A percentile compares a stretch with the other conserved stretches of the same genome.
Evolutionary conservation across 371 early-diverging fungal species (phyloP).

Genomic region (Umbelopsis sp.): DNA sequence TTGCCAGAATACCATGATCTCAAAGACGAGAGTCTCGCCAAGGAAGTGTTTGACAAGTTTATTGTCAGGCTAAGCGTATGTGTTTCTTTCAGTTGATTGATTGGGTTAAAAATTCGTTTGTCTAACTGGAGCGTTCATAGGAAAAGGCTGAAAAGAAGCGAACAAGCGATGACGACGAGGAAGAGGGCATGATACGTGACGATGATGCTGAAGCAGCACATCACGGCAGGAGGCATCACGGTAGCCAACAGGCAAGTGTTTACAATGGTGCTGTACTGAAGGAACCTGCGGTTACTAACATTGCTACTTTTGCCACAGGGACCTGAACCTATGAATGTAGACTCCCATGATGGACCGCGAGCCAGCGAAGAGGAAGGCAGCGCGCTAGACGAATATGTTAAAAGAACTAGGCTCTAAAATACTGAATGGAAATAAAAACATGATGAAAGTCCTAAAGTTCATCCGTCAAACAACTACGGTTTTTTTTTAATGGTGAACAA

Average conservation of each 20-base stretch:
- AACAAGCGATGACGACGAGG: constrained; percentile 35
- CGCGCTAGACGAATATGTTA: constrained; percentile 36
- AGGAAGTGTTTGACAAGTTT: constrained; percentile 77
- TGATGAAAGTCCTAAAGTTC: background rate
- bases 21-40: constrained; percentile 65
- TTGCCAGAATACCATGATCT: constrained; percentile 66
- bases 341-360: constrained; percentile 16
- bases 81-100: background rate
- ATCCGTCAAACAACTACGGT: no score
- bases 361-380: constrained; percentile 46
- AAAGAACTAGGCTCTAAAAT: constrained; percentile 24
- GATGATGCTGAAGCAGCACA: constrained; percentile 32
- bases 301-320: background rate
- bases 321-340: background rate
- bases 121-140: constrained; percentile 12
- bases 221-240: constrained; percentile 21
- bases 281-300: background rate
- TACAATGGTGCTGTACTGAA: background rate
- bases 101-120: background rate
- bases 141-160: constrained; percentile 33
- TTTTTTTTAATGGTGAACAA: no score
- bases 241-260: background rate
- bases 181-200: constrained; percentile 22
- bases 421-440: background rate
- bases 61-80: constrained; percentile 69